These are phyloP conservation scores for Incumbomyces lentus DNA, from an alignment of 2,329 filamentous ascomycete genomes.

Conservation along the genomic window DNA sequence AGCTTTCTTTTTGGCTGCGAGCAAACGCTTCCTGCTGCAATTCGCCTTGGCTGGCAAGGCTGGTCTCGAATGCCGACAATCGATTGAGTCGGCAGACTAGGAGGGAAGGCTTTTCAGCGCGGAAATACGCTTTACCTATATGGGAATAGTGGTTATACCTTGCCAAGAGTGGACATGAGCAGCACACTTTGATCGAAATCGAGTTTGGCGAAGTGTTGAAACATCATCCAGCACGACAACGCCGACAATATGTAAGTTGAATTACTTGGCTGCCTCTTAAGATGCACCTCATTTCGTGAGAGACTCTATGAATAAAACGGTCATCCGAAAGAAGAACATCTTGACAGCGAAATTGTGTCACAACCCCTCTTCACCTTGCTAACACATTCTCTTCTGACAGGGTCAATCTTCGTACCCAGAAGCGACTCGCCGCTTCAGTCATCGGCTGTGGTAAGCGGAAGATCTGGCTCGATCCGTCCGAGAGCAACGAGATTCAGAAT, in stretches of 20 bases:
- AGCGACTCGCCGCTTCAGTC: conserved; percentile 98
- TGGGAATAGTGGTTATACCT: neutral
- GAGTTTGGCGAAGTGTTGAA: neutral
- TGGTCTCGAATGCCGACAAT: too few relatives aligned
- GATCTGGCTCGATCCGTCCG: conserved; percentile 99
- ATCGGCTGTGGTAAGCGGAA: conserved; percentile 99
- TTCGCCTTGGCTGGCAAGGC: too few relatives aligned
- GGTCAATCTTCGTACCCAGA: conserved; percentile 99
- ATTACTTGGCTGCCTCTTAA: too few relatives aligned
- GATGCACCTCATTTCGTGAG: too few relatives aligned
- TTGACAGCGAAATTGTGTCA: too few relatives aligned
- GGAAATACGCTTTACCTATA: neutral
- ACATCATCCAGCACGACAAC: neutral
- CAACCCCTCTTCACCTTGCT: conserved; percentile 3
- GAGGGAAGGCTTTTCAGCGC: too few relatives aligned
- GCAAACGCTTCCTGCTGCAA: too few relatives aligned
- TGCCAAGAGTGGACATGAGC: conserved; percentile 4
- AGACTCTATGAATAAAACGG: too few relatives aligned
- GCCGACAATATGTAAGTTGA: conserved; percentile 6
- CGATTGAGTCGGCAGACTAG: too few relatives aligned
- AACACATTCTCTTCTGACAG: conserved; percentile 39
- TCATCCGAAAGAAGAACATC: too few relatives aligned
- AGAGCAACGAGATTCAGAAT: conserved; percentile 98
- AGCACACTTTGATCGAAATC: neutral
- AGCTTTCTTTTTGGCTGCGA: too few relatives aligned